phyloP scores from a whole-genome alignment of 257 asterid species.

The Fraxinus cuspidata region DNA sequence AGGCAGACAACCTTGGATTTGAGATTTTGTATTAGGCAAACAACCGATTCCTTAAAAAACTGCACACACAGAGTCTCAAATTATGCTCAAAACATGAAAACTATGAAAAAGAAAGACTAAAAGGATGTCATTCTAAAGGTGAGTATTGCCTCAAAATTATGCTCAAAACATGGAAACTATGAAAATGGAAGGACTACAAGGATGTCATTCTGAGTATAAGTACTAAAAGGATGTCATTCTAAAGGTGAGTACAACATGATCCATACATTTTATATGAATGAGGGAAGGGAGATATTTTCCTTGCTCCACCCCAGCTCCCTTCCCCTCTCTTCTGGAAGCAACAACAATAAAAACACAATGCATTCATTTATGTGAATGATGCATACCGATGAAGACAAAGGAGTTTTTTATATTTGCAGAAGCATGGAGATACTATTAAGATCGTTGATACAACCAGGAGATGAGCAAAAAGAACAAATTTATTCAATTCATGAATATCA shows the following conservation, averaged over 20 bases:
- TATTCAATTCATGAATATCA: neutral
- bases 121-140: neutral
- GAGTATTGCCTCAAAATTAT: neutral
- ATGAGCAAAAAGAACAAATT: neutral
- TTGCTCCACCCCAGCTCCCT: neutral
- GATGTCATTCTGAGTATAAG: neutral
- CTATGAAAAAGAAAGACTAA: no score
- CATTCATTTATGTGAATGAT: neutral
- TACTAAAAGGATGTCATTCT: neutral
- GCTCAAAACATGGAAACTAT: neutral
- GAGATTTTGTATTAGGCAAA: neutral
- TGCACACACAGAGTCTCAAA: neutral
- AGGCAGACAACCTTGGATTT: neutral
- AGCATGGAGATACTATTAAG: neutral
- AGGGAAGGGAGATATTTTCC: neutral
- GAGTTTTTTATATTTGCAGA: neutral
- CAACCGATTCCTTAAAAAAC: neutral
- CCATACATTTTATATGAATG: neutral
- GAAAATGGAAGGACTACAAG: neutral
- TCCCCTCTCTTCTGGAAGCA: neutral
- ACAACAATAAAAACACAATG: neutral
- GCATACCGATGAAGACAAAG: neutral
- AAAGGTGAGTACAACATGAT: neutral
- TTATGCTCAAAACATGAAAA: neutral
- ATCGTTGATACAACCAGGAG: neutral